Base-by-base conservation (phyloP, 768 basidiomycete genomes). In the Cyclocybe aegerita region DNA sequence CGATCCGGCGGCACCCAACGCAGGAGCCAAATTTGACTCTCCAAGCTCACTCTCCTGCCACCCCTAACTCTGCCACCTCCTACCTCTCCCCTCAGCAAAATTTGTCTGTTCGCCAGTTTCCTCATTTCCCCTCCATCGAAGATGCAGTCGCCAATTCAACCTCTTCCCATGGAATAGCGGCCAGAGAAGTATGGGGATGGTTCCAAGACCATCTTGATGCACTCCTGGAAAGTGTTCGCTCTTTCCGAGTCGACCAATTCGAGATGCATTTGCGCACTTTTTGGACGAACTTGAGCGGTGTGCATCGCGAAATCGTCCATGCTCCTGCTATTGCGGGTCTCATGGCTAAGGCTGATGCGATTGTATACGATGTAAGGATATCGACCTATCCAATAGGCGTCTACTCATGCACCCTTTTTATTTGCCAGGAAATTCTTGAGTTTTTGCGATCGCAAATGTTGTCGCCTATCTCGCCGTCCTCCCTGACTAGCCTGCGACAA, bases 201-300 rank as follows among this genome's bases (percentile, higher is more conserved):
- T 96, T 96, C 76, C 87, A 90, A 66, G 88, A 92, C 50, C 93
- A 96, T 72, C 76, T 93, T 53, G 91, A 95, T 68, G 74, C 85
- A 0, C 76, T 95, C 41, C 70, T 93, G 31, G 89, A 92, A 57
- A 86, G 81, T 59, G 82, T 93, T 38, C 75, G 88, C 48, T 72
- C 80, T 12, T 88, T 86, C 73, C 79, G 90, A 35, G 90, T 93
- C 59, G 93, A 95, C 68, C 88, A 92, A 67, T 93, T 93, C 61
- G 92, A 95, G 67, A 81, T 92, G 72, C 82, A 91, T 60, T 69
- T 93, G 39, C 82, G 92, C 41, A 80, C 85, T 9, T 96, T 95
- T 72, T 96, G 93, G 93, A 77, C 83, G 9, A 83, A 70, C 52
- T 67, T 93, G 50, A 77, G 74, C 50, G 85, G 86, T 14, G 78